Percentiles rank a stretch among this genome's conserved stretches.
These are phyloP conservation scores for Sporisorium iseilematis-ciliati DNA, from an alignment of 1,284 basidiomycete genomes.

Conservation along the genomic window DNA sequence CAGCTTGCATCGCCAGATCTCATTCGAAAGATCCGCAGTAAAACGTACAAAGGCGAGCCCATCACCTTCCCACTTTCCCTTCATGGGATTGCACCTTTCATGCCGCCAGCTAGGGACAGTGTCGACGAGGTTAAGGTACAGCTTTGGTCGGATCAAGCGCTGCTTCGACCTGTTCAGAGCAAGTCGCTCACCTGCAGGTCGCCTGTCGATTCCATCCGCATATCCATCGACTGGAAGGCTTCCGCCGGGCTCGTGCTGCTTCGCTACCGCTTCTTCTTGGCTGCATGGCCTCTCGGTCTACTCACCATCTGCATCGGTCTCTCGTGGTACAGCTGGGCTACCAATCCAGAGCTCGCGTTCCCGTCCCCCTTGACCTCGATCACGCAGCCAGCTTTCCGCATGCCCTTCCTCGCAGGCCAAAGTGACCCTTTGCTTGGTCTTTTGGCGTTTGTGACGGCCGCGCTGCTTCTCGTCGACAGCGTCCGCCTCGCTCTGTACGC, in stretches of 20 bases:
- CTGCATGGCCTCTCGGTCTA: conserved; percentile 57
- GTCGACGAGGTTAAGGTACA: conserved; percentile 42
- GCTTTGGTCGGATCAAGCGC: conserved; percentile 55
- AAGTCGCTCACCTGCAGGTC: conserved; percentile 22
- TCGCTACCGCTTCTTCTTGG: conserved; percentile 59
- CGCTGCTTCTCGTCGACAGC: conserved; percentile 23
- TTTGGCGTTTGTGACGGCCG: conserved; percentile 11
- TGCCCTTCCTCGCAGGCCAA: conserved; percentile 15
- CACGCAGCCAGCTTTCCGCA: conserved; percentile 26
- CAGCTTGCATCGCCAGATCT: conserved; percentile 22
- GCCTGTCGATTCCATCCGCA: conserved; percentile 41
- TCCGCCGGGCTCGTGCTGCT: conserved; percentile 58
- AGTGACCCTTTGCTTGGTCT: conserved; percentile 31
- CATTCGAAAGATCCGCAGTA: conserved; percentile 19
- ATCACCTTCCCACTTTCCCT: conserved; percentile 50
- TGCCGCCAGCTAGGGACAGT: conserved; percentile 47
- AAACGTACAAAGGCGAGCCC: conserved; percentile 15
- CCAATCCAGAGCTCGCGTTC: conserved; percentile 13
- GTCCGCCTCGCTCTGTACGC: conserved; percentile 26
- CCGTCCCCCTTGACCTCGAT: conserved; percentile 31
- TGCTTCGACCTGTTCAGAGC: conserved; percentile 13
- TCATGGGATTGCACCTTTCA: conserved; percentile 63
- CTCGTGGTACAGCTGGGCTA: conserved; percentile 38
- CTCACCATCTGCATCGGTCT: conserved; percentile 37
- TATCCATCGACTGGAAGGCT: conserved; percentile 56